Percentiles rank a stretch among this genome's conserved stretches.
Evolutionary conservation across 768 basidiomycete genomes (phyloP).

Genomic region (Termitomyces sp.): DNA sequence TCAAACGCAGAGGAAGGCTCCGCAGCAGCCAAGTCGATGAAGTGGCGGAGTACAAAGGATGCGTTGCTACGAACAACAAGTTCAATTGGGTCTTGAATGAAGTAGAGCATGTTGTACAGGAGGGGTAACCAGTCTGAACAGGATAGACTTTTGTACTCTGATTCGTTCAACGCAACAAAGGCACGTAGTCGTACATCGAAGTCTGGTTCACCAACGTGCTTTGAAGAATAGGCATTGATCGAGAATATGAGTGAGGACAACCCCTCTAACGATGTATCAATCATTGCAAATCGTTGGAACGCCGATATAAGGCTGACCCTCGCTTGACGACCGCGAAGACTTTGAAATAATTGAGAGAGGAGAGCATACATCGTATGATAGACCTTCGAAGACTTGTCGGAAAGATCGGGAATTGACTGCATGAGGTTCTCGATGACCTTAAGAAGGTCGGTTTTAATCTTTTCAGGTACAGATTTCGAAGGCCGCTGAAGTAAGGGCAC

Average conservation of each 20-base stretch:
- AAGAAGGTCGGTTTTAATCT: conserved; percentile 78
- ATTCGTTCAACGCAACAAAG: conserved; percentile 72
- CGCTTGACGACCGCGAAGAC: conserved; percentile 63
- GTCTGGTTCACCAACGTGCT: conserved; percentile 86
- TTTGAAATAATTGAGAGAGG: conserved; percentile 75
- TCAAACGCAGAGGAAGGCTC: conserved; percentile 40
- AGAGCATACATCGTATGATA: conserved; percentile 54
- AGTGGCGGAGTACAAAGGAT: conserved; percentile 67
- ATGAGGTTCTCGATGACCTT: conserved; percentile 64
- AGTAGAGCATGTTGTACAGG: conserved; percentile 77
- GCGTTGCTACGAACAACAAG: conserved; percentile 82
- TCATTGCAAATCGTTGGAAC: conserved; percentile 44
- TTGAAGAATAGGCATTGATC: conserved; percentile 82
- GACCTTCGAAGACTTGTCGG: conserved; percentile 33
- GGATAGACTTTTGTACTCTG: conserved; percentile 42
- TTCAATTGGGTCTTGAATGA: conserved; percentile 87
- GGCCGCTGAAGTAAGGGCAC: conserved; percentile 78
- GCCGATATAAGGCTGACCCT: conserved; percentile 65
- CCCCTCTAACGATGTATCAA: conserved; percentile 40
- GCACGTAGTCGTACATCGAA: conserved; percentile 81
- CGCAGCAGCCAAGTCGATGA: conserved; percentile 57
- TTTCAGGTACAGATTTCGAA: conserved; percentile 73
- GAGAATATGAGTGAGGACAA: conserved; percentile 54
- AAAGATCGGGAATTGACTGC: conserved; percentile 59
- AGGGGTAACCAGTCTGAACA: conserved; percentile 73